Evolutionary conservation across 2,329 filamentous ascomycete genomes (phyloP).

Genomic region (Ceratocystis ficicola): DNA sequence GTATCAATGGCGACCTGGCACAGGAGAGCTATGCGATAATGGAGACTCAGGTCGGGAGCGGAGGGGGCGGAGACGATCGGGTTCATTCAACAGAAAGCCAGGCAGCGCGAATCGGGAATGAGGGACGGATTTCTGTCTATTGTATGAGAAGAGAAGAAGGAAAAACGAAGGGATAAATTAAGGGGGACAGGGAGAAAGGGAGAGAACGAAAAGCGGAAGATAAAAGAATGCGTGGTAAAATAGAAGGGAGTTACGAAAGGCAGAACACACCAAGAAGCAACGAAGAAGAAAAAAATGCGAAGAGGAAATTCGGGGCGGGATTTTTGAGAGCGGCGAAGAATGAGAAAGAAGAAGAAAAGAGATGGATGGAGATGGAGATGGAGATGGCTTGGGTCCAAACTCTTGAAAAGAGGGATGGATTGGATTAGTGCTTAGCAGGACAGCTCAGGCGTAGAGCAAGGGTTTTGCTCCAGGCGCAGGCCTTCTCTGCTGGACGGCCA

Average conservation of each 20-base stretch:
- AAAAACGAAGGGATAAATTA: slow-evolving; percentile 6
- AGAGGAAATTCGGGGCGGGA: background rate
- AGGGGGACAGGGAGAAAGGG: background rate
- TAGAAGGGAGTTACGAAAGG: background rate
- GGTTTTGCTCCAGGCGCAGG: slow-evolving; percentile 19
- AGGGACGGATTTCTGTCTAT: background rate
- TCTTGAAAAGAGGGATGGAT: slow-evolving; percentile 6
- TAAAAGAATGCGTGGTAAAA: slow-evolving; percentile 4
- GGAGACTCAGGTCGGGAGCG: background rate
- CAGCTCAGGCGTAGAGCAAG: slow-evolving; percentile 19
- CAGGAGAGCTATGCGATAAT: background rate
- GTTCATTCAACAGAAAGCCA: background rate
- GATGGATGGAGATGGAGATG: background rate
- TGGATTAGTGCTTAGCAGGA: slow-evolving; percentile 15
- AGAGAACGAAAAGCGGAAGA: background rate
- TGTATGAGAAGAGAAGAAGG: too few relatives aligned
- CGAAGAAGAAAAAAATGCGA: background rate
- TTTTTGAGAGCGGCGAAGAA: background rate
- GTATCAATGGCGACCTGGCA: background rate
- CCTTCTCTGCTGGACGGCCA: slow-evolving; percentile 12
- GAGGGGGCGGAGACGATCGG: background rate
- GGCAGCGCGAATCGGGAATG: slow-evolving; percentile 2
- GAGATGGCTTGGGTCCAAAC: slow-evolving; percentile 1
- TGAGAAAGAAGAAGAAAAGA: slow-evolving; percentile 7
- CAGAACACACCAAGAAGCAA: background rate